phyloP scores from a whole-genome alignment of 805 yeast genomes.

The Yamadazyma phyllophila region DNA sequence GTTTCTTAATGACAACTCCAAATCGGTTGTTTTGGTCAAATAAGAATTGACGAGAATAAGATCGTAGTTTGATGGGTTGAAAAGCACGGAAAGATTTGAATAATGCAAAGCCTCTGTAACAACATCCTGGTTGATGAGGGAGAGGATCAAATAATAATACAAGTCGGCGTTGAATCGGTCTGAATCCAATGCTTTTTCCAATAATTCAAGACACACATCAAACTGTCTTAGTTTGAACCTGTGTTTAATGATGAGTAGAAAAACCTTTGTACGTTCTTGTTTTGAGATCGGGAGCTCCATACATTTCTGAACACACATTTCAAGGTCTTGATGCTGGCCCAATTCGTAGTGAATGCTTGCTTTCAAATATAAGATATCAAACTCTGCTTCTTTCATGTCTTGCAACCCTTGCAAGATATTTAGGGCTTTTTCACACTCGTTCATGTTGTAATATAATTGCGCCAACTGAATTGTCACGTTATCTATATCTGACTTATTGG shows the following conservation, averaged over 20 bases:
- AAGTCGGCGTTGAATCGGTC: conserved; percentile 4
- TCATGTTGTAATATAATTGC: conserved; percentile 5
- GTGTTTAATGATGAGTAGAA: not conserved
- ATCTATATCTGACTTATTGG: not conserved
- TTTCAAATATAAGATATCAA: conserved; percentile 2
- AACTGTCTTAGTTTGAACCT: not conserved
- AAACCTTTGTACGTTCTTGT: not conserved
- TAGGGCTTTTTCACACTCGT: conserved; percentile 4
- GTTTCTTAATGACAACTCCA: conserved; percentile 1
- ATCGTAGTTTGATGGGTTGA: conserved; percentile 10
- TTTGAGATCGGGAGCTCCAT: not conserved
- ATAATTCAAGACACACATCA: not conserved
- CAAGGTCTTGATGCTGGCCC: conserved; percentile 1
- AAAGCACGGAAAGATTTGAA: conserved; percentile 7
- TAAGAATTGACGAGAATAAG: conserved; percentile 6
- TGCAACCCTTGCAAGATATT: not conserved
- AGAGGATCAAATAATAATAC: conserved; percentile 8
- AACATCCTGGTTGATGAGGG: conserved; percentile 2
- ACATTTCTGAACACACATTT: conserved; percentile 1
- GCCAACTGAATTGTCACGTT: conserved; percentile 1
- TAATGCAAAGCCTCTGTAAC: conserved; percentile 5
- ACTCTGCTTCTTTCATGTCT: not conserved
- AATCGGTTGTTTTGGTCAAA: not conserved
- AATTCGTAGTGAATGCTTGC: not conserved
- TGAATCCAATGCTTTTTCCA: not conserved